Evolutionary conservation across 2,329 filamentous ascomycete genomes (phyloP).

Genomic region (Apiospora koreana): DNA sequence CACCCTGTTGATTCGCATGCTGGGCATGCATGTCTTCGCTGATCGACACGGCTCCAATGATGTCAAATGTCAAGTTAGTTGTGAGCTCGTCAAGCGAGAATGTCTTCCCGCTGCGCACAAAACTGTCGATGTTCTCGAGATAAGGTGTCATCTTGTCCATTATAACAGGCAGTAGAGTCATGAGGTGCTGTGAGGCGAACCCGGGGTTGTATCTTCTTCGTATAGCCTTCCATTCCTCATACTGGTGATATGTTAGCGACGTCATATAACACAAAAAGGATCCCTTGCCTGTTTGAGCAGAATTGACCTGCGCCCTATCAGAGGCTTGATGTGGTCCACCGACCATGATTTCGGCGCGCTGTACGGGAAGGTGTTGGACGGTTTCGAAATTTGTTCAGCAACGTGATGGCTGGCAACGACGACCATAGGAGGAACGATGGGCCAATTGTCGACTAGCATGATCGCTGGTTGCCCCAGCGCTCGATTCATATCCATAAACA

Average conservation of each 20-base stretch:
- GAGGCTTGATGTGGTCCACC: constrained; percentile 9
- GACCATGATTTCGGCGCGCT: constrained; percentile 34
- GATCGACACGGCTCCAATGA: constrained; percentile 20
- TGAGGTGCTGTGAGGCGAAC: constrained; percentile 39
- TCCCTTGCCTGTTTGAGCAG: background rate
- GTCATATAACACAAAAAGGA: background rate
- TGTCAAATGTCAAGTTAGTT: constrained; percentile 24
- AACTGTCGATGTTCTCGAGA: constrained; percentile 31
- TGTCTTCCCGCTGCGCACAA: constrained; percentile 26
- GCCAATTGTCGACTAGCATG: constrained; percentile 37
- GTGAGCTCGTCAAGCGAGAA: constrained; percentile 31
- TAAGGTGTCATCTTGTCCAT: constrained; percentile 37
- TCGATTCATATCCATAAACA: constrained; percentile 29
- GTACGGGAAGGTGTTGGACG: constrained; percentile 32
- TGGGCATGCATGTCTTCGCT: constrained; percentile 18
- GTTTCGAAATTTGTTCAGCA: constrained; percentile 39
- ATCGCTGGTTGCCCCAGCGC: constrained; percentile 34
- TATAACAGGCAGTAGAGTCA: constrained; percentile 37
- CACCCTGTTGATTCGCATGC: background rate
- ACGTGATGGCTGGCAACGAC: constrained; percentile 34
- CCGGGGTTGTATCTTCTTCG: constrained; percentile 40
- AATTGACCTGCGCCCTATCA: background rate
- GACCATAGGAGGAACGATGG: constrained; percentile 33
- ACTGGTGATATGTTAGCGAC: background rate
- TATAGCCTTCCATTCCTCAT: constrained; percentile 22